Percentiles rank a stretch among this genome's conserved stretches.
These are phyloP conservation scores for Xylariaceae sp. DNA, from an alignment of 2,329 filamentous ascomycete species.

Conservation along the genomic window DNA sequence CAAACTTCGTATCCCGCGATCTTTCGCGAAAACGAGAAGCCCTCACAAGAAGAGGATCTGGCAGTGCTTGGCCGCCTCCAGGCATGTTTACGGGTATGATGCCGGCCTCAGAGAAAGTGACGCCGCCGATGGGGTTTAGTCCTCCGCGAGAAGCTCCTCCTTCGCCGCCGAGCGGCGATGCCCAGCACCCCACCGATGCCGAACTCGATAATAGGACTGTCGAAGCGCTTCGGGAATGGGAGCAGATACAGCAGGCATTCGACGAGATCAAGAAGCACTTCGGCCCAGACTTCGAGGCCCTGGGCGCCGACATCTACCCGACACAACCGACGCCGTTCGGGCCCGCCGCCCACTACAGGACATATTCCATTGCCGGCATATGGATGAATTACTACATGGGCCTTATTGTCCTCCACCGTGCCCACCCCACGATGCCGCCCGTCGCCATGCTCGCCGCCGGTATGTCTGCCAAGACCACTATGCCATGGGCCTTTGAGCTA, in stretches of 20 bases:
- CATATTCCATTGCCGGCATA: constrained; percentile 83
- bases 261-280: constrained; percentile 68
- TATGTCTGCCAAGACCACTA: constrained; percentile 75
- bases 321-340: constrained; percentile 79
- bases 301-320: constrained; percentile 70
- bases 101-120: constrained; percentile 56
- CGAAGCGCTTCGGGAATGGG: constrained; percentile 81
- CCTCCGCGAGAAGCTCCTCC: constrained; percentile 52
- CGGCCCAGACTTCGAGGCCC: constrained; percentile 75
- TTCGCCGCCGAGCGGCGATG: constrained; percentile 46
- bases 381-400: constrained; percentile 90
- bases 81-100: constrained; percentile 62
- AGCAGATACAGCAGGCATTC: constrained; percentile 74
- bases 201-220: constrained; percentile 69
- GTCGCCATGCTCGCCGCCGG: constrained; percentile 87
- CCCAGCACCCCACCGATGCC: constrained; percentile 49
- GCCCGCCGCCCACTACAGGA: constrained; percentile 78
- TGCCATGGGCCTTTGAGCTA: constrained; percentile 72
- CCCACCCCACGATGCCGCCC: constrained; percentile 89
- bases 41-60: constrained; percentile 63
- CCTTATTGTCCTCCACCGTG: constrained; percentile 79
- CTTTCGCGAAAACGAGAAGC: constrained; percentile 76
- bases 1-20: constrained; percentile 80
- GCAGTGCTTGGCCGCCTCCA: constrained; percentile 51
- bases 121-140: constrained; percentile 60